Percentiles rank a stretch among this genome's conserved stretches.
Conservation (phyloP, 2,329 filamentous ascomycete species). For the Pleomassaria siparia region DNA sequence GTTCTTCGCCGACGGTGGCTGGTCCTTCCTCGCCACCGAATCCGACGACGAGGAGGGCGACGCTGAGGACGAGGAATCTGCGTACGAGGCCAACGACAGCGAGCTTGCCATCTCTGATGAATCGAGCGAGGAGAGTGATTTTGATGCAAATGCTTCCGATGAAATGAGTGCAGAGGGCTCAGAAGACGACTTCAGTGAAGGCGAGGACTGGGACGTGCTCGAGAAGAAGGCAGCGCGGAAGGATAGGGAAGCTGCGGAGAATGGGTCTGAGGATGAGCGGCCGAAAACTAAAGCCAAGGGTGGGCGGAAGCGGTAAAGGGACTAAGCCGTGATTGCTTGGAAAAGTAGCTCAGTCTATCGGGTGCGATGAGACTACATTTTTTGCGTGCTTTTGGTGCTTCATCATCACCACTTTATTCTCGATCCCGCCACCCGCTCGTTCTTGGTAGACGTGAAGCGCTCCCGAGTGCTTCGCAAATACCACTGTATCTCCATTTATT, state of each 20-base stretch:
- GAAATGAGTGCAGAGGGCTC: constrained; percentile 70
- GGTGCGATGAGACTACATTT: neutral
- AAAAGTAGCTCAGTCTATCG: neutral
- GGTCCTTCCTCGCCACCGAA: constrained; percentile 87
- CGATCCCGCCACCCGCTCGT: too few relatives aligned
- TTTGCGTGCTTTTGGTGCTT: neutral
- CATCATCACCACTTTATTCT: too few relatives aligned
- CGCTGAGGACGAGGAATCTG: constrained; percentile 82
- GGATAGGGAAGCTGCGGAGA: constrained; percentile 59
- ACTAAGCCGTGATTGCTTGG: neutral
- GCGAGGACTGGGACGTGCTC: constrained; percentile 92
- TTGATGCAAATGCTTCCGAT: constrained; percentile 83
- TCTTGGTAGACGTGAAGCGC: too few relatives aligned
- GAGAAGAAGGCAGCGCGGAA: constrained; percentile 78
- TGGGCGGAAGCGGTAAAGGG: neutral
- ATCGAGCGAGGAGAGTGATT: constrained; percentile 85
- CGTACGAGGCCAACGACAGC: constrained; percentile 85
- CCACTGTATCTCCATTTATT: too few relatives aligned
- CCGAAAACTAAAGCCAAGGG: neutral
- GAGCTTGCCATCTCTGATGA: constrained; percentile 75
- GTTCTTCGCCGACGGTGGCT: constrained; percentile 94
- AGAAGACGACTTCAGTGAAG: constrained; percentile 57
- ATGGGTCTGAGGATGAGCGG: constrained; percentile 55
- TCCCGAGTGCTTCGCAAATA: too few relatives aligned
- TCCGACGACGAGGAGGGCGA: constrained; percentile 79